Evolutionary conservation across 257 asterid genomes (phyloP), one percentile per base, ranked within the genome.

Genomic region (Jacaranda mimosifolia): DNA sequence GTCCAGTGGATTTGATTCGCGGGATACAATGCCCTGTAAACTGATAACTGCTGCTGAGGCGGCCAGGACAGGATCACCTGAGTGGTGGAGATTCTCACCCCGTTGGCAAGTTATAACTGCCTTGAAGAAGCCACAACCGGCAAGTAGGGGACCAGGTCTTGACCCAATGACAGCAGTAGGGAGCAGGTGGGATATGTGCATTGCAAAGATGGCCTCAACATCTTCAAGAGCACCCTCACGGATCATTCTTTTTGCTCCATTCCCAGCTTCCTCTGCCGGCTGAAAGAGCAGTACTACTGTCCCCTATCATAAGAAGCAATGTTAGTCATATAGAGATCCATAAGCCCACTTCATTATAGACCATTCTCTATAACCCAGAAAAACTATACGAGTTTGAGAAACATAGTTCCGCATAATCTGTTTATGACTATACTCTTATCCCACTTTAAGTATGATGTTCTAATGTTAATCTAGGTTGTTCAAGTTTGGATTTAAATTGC

Each of bases 261-360:
- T 96, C 45, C 99, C 99, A 7, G 97, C 97, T 83, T 96, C 99
- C 70, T 96, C 97, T 9, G 98, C 99, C 26, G 99, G 99, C 69
- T 96, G 99, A 77, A 96, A 96, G 40, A 93, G 68, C 72, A 96
- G 86, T 52, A 93, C 52, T 73, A 96, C 97, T 1, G 97, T 91
- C 59, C 99, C 99, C 99, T 96, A 73, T 68, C 53, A 66, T 45
- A 35, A 73, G 43, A 69, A 79, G 1, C 71, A 68, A 46, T 15
- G 40, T 56, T 65, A 40, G 26, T 9, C 7, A 7, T 35, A 32
- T 19, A 26, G 36, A 46, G 48, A 62, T n/a, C 46, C 3, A 42
- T 42, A 8, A 42, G 46, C 3, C 18, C 32, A 26, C 32, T 1
- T 26, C 32, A 26, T 26, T 26, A 42, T 42, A 42, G 9, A 5